Evolutionary conservation across 768 basidiomycete genomes (phyloP).

Genomic region (Suillus plorans): DNA sequence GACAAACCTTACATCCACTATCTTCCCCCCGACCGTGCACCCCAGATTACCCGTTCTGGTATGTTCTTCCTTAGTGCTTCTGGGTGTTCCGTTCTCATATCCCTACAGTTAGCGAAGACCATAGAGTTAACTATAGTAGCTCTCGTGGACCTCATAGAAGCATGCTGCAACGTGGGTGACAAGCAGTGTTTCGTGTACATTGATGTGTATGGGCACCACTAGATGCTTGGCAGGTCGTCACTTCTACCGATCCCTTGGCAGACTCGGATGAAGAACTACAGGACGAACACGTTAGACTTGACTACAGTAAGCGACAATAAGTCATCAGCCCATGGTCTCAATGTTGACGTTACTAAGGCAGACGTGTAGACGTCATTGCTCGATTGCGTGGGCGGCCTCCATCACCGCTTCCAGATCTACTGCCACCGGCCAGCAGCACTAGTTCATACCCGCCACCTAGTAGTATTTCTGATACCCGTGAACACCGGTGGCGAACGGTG

Average conservation of each 20-base stretch:
- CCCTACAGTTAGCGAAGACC: constrained; percentile 17
- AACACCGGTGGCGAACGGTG: constrained; percentile 38
- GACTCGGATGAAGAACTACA: constrained; percentile 74
- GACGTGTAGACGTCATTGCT: constrained; percentile 51
- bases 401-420: constrained; percentile 41
- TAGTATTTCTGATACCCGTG: constrained; percentile 22
- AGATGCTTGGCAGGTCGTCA: constrained; percentile 76
- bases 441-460: constrained; percentile 3
- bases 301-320: constrained; percentile 55
- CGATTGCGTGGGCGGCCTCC: constrained; percentile 51
- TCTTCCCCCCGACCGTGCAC: constrained; percentile 27
- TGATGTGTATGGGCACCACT: constrained; percentile 8
- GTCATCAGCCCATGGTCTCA: background rate
- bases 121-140: constrained; percentile 10
- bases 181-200: background rate
- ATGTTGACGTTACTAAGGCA: constrained; percentile 33
- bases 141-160: constrained; percentile 34
- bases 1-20: constrained; percentile 37
- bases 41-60: constrained; percentile 21
- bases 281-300: constrained; percentile 60
- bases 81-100: background rate
- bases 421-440: constrained; percentile 1
- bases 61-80: constrained; percentile 9
- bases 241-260: constrained; percentile 59
- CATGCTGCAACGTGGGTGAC: constrained; percentile 45